Evolutionary conservation across 352 stramenopile species (phyloP).

Genomic region (Phytophthora ohioensis): DNA sequence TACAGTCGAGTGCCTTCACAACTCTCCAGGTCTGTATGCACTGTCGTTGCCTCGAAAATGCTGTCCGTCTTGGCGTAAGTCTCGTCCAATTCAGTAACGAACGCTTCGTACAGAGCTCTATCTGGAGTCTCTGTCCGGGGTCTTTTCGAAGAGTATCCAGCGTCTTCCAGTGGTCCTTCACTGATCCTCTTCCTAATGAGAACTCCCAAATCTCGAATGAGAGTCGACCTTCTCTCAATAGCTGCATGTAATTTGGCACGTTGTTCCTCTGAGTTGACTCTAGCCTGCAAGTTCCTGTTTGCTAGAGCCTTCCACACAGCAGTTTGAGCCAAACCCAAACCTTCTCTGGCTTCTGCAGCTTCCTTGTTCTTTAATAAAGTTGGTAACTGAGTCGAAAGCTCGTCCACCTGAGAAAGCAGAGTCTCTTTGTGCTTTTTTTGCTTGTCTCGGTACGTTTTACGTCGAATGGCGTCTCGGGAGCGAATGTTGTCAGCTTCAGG

Average conservation of each 20-base stretch:
- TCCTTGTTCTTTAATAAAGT: conserved; percentile 17
- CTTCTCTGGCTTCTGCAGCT: conserved; percentile 1
- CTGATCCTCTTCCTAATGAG: conserved; percentile 34
- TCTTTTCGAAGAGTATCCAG: conserved; percentile 8
- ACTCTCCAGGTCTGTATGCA: neutral
- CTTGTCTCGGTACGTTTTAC: conserved; percentile 36
- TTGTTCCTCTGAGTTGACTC: conserved; percentile 33
- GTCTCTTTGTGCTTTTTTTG: conserved; percentile 36
- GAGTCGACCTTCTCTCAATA: conserved; percentile 15
- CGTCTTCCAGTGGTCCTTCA: conserved; percentile 22
- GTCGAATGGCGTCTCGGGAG: conserved; percentile 30
- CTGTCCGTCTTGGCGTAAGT: conserved; percentile 38
- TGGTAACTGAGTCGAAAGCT: conserved; percentile 19
- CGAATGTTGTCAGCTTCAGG: conserved; percentile 16
- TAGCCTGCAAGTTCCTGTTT: conserved; percentile 25
- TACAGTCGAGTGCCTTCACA: neutral
- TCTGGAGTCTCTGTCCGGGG: conserved; percentile 24
- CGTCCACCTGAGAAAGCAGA: conserved; percentile 18
- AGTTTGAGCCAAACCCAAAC: neutral
- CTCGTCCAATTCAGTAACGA: conserved; percentile 37
- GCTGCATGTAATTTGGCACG: conserved; percentile 16
- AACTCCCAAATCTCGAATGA: conserved; percentile 28
- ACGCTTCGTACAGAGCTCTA: conserved; percentile 30
- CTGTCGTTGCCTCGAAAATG: conserved; percentile 14
- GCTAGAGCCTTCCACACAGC: conserved; percentile 41